phyloP scores from a whole-genome alignment of 2,329 filamentous ascomycete species.

The Paraconiothyrium sp. region DNA sequence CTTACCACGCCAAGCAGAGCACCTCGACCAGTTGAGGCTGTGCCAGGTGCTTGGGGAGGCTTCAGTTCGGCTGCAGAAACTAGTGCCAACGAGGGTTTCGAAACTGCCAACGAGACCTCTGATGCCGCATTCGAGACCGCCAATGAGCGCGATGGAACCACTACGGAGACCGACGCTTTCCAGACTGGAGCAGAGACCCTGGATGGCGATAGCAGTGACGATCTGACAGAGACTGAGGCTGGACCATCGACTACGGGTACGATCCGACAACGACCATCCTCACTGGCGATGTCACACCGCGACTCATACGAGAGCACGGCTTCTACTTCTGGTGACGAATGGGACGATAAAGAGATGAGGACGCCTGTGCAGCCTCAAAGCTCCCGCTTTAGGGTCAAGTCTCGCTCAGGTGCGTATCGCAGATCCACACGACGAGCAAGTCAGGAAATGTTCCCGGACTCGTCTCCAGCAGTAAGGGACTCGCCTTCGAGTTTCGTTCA shows the following conservation, averaged over 20 bases:
- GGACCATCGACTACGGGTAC: constrained; percentile 37
- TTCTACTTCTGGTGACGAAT: constrained; percentile 83
- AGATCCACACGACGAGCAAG: constrained; percentile 65
- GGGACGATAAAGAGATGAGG: constrained; percentile 68
- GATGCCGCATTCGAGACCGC: constrained; percentile 75
- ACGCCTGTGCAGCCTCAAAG: constrained; percentile 72
- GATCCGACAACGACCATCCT: constrained; percentile 50
- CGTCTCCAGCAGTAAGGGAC: constrained; percentile 65
- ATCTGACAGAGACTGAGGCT: constrained; percentile 86
- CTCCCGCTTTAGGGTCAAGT: constrained; percentile 75
- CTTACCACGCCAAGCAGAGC: constrained; percentile 65
- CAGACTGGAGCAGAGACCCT: constrained; percentile 86
- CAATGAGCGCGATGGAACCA: constrained; percentile 74
- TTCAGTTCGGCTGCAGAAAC: constrained; percentile 48
- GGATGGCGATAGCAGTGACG: constrained; percentile 76
- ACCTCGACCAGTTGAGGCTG: constrained; percentile 32
- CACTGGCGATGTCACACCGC: constrained; percentile 63
- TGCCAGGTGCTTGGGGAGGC: constrained; percentile 44
- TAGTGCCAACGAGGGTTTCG: constrained; percentile 72
- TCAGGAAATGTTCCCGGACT: constrained; percentile 68
- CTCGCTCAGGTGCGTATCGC: constrained; percentile 69
- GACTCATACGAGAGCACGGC: constrained; percentile 86
- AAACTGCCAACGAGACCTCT: constrained; percentile 78
- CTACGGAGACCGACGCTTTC: constrained; percentile 92
- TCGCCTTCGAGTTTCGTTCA: constrained; percentile 62